Base-by-base conservation (phyloP, 352 stramenopile genomes). In the Pythium plurisporium region DNA sequence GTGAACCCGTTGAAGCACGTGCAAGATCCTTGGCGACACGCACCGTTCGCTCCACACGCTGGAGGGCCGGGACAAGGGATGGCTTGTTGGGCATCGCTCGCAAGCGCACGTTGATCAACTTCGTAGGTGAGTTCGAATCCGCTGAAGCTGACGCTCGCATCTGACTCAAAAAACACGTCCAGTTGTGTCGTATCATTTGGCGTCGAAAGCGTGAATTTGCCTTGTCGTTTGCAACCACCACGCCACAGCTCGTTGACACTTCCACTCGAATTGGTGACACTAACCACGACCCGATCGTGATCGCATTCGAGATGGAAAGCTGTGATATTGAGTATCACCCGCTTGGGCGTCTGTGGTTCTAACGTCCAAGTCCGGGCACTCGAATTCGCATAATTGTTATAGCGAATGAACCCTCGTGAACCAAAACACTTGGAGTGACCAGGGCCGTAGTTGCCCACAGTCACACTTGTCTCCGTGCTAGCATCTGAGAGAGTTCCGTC, bases 241-340 rank as follows among this genome's bases (percentile, higher is more conserved):
- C 55, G 72, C 79, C 76, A 87, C 4, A 89, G 19, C 2, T 59
- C 30, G 6, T 40, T 67, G 0, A 43, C 61, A 5, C 29, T 34
- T 1, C 63, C 46, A 2, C 49, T 62, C 5, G 46, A 57, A 1
- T 33, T 11, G 19, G 49, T 72, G 2, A 59, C 53, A 3, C 36
- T 55, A 19, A 88, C 69, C 5, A 52, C 38, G 22, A 86, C 52
- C 5, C 27, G 60, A 19, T 87, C 79, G 37, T 86, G 73, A 37
- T 86, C 64, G 30, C 79, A 89, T 40, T 89, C 79, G 7, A 89
- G 65, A 52, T 62, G 75, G 54, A 89, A 89, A 10, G 44, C 56
- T 0, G 70, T 72, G 7, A 86, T 50, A 59, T 68, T 83, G 26
- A 88, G 64, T 15, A 67, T 12, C 23, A 84, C 38, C 0, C 56